Conservation (phyloP, 768 basidiomycete genomes). For the Suillus ampliporus region DNA sequence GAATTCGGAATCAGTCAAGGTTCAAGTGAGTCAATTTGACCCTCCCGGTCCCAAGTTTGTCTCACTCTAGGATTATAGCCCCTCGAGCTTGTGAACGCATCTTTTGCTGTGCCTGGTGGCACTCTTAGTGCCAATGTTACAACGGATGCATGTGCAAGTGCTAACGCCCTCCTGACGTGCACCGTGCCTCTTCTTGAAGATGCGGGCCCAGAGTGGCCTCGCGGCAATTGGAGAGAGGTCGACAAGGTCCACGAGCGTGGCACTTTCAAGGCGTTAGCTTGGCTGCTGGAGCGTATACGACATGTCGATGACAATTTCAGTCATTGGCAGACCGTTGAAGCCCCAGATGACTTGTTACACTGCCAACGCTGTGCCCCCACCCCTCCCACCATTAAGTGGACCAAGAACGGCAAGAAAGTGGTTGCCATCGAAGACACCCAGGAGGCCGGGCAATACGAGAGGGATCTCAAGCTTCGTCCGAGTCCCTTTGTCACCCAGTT, state of each 20-base stretch:
- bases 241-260: conserved; percentile 86
- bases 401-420: conserved; percentile 59
- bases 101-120: conserved; percentile 66
- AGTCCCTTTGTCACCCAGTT: conserved; percentile 87
- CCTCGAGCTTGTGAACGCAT: conserved; percentile 56
- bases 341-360: conserved; percentile 50
- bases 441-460: conserved; percentile 90
- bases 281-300: conserved; percentile 86
- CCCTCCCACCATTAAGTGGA: conserved; percentile 80
- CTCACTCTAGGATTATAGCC: conserved; percentile 46
- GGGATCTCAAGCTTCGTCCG: conserved; percentile 85
- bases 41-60: conserved; percentile 8
- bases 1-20: conserved; percentile 46
- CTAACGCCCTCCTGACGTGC: conserved; percentile 81
- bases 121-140: conserved; percentile 56
- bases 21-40: conserved; percentile 60
- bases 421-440: conserved; percentile 81
- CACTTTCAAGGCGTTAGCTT: conserved; percentile 81
- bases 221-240: conserved; percentile 74
- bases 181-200: conserved; percentile 71
- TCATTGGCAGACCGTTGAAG: conserved; percentile 67
- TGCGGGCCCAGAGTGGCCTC: conserved; percentile 82
- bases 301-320: conserved; percentile 69
- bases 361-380: conserved; percentile 87
- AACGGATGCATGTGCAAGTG: conserved; percentile 70